Conservation (phyloP, 768 basidiomycete species). For the Punctularia strigosozonata region DNA sequence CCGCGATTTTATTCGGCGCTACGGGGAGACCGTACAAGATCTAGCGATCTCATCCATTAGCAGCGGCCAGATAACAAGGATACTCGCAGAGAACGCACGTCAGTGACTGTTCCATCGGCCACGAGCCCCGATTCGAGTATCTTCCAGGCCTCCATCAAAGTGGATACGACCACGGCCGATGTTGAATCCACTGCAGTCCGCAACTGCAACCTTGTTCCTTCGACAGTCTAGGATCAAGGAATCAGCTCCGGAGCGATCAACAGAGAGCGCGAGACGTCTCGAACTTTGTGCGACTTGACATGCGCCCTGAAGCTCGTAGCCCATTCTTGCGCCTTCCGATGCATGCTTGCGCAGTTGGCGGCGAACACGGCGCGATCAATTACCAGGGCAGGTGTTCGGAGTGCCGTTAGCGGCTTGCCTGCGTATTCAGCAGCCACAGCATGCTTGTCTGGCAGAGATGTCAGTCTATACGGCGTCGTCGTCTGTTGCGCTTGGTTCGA, state of each 20-base stretch:
- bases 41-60: slow-evolving; percentile 24
- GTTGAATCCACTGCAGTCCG: slow-evolving; percentile 39
- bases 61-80: slow-evolving; percentile 1
- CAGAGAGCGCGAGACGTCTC: not conserved
- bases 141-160: slow-evolving; percentile 72
- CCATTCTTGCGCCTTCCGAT: slow-evolving; percentile 49
- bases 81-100: slow-evolving; percentile 35
- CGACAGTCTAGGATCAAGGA: slow-evolving; percentile 35
- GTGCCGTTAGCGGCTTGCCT: slow-evolving; percentile 38
- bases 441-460: slow-evolving; percentile 32
- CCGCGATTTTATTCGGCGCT: slow-evolving; percentile 56
- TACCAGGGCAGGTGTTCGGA: slow-evolving; percentile 70
- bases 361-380: slow-evolving; percentile 66
- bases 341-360: slow-evolving; percentile 66
- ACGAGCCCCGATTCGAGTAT: slow-evolving; percentile 57
- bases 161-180: slow-evolving; percentile 66
- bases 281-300: slow-evolving; percentile 81
- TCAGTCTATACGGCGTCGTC: slow-evolving; percentile 29
- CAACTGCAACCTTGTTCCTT: slow-evolving; percentile 65
- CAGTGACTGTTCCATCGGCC: slow-evolving; percentile 61
- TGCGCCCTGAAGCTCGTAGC: slow-evolving; percentile 70
- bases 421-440: slow-evolving; percentile 41
- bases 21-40: slow-evolving; percentile 75
- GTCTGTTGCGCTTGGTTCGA: slow-evolving; percentile 22
- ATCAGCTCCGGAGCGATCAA: not conserved